Evolutionary conservation across 352 stramenopile genomes (phyloP).

Genomic region (Pythium chondricola): DNA sequence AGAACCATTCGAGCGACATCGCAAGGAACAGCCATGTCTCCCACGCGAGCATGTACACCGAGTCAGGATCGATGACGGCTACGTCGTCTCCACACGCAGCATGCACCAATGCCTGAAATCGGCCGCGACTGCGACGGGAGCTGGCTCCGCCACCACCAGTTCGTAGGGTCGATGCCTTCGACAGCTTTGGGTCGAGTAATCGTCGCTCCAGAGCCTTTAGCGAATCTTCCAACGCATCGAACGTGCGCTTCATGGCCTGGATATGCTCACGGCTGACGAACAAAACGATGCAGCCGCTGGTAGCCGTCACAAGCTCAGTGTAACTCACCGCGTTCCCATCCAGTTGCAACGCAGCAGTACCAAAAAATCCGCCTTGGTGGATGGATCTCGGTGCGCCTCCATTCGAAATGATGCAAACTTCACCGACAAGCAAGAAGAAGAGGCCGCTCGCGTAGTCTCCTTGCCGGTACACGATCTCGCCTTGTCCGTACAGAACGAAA

Average conservation of each 20-base stretch:
- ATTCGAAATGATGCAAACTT: slow-evolving; percentile 42
- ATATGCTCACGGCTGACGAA: slow-evolving; percentile 47
- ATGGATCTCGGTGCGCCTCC: slow-evolving; percentile 29
- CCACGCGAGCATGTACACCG: slow-evolving; percentile 37
- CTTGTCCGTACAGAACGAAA: slow-evolving; percentile 66
- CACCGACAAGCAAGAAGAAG: slow-evolving; percentile 54
- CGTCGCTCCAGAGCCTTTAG: slow-evolving; percentile 39
- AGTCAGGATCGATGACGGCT: slow-evolving; percentile 48
- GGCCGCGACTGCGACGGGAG: not conserved
- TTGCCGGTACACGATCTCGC: slow-evolving; percentile 57
- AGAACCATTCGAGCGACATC: slow-evolving; percentile 45
- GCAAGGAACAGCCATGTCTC: slow-evolving; percentile 49
- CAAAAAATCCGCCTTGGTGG: slow-evolving; percentile 47
- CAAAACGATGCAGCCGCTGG: slow-evolving; percentile 47
- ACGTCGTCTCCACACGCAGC: slow-evolving; percentile 8
- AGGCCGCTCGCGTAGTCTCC: slow-evolving; percentile 47
- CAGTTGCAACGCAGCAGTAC: slow-evolving; percentile 32
- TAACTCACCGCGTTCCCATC: slow-evolving; percentile 34
- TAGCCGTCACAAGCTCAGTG: slow-evolving; percentile 38
- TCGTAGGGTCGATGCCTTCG: slow-evolving; percentile 30
- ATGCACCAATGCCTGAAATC: not conserved
- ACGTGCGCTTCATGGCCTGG: slow-evolving; percentile 27
- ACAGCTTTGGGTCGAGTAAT: slow-evolving; percentile 43
- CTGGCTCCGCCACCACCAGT: not conserved
- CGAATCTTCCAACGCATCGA: slow-evolving; percentile 23